phyloP scores from a whole-genome alignment of 495 filamentous ascomycete species.

The Podospora pseudopauciseta region DNA sequence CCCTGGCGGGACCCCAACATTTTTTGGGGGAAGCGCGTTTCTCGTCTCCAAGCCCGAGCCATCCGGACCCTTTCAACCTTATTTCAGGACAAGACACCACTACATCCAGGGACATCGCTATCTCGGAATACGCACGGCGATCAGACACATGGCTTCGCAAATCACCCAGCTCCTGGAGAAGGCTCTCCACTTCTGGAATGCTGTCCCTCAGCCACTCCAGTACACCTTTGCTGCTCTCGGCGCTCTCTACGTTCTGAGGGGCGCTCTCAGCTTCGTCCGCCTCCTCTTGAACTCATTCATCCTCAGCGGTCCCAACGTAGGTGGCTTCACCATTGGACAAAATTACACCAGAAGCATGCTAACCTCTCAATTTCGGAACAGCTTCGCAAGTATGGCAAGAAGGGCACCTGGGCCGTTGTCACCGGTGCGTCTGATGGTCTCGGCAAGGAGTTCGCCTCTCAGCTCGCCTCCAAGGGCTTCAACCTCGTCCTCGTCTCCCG shows the following conservation, averaged over 20 bases:
- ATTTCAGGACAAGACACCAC: neutral
- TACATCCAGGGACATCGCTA: neutral
- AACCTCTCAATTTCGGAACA: slow-evolving; percentile 31
- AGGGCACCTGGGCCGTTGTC: slow-evolving; percentile 90
- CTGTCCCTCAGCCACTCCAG: slow-evolving; percentile 37
- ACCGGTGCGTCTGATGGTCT: slow-evolving; percentile 96
- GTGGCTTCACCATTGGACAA: slow-evolving; percentile 12
- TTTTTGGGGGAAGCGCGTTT: slow-evolving; percentile 11
- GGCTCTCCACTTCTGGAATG: slow-evolving; percentile 32
- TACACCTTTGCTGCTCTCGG: slow-evolving; percentile 51
- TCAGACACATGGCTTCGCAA: neutral
- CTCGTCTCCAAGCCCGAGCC: neutral
- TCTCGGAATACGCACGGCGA: neutral
- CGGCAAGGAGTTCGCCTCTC: slow-evolving; percentile 91
- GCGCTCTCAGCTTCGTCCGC: slow-evolving; percentile 58
- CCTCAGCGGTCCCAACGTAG: slow-evolving; percentile 58
- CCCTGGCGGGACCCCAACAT: slow-evolving; percentile 2
- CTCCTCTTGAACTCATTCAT: slow-evolving; percentile 74
- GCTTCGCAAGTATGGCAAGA: slow-evolving; percentile 87
- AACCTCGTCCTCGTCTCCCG: slow-evolving; percentile 92
- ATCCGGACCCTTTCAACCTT: slow-evolving; percentile 7
- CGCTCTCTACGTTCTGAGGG: slow-evolving; percentile 53
- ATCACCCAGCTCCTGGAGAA: slow-evolving; percentile 33
- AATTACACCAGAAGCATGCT: neutral
- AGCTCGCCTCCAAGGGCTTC: slow-evolving; percentile 87